phyloP scores from a whole-genome alignment of 306 rosid species.

The Argentina anserina region DNA sequence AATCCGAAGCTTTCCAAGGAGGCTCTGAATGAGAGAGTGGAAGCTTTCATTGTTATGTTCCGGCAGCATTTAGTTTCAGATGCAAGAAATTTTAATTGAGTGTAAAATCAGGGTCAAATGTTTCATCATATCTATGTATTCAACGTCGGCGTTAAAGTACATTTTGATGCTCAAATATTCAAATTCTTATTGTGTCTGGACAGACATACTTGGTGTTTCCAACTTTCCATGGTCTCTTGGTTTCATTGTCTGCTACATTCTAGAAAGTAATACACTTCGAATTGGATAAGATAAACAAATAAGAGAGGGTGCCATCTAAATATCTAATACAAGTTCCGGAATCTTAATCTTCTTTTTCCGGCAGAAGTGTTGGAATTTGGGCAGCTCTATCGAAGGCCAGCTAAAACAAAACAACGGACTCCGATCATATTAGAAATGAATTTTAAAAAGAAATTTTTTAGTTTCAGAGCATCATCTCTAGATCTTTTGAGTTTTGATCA shows the following conservation, averaged over 20 bases:
- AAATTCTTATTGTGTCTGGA: not conserved
- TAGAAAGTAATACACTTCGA: not conserved
- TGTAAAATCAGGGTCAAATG: not conserved
- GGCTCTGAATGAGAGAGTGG: constrained; percentile 86
- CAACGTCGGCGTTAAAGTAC: constrained; percentile 3
- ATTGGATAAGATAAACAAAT: not conserved
- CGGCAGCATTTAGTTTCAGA: constrained; percentile 79
- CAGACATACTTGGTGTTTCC: not conserved
- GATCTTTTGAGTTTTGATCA: not conserved
- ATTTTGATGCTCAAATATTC: constrained; percentile 14
- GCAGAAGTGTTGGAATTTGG: too few species aligned
- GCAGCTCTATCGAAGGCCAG: not conserved
- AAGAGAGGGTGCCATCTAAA: not conserved
- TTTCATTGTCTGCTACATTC: not conserved
- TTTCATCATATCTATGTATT: constrained; percentile 9
- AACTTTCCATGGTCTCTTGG: not conserved
- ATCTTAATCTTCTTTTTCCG: not conserved
- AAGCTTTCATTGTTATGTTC: constrained; percentile 92
- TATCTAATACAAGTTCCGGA: not conserved
- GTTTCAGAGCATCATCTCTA: too few species aligned
- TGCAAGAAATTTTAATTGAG: constrained; percentile 47
- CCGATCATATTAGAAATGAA: too few species aligned
- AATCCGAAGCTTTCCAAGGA: constrained; percentile 58
- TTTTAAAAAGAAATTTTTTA: too few species aligned
- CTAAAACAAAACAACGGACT: too few species aligned